phyloP scores from a whole-genome alignment of 2,329 filamentous ascomycete species.

The Salinomyces thailandicus region DNA sequence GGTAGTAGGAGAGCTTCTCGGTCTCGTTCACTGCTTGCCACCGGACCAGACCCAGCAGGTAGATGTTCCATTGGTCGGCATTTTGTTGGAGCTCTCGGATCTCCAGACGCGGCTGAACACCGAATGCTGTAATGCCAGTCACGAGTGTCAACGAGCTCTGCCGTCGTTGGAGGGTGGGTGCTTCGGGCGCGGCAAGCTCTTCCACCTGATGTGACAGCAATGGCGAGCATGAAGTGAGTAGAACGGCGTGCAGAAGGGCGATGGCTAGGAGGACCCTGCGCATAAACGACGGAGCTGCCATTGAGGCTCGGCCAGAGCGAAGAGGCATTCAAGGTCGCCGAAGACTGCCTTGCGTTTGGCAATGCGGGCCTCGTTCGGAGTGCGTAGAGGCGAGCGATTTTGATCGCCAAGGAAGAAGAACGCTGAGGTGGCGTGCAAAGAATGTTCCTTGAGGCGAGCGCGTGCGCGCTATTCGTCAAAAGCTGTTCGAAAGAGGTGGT shows the following conservation, averaged over 20 bases:
- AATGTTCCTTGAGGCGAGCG: background rate
- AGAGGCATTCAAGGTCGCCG: background rate
- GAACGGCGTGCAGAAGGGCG: background rate
- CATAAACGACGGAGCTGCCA: background rate
- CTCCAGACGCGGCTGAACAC: conserved; percentile 46
- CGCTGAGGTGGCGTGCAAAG: background rate
- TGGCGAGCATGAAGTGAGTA: conserved; percentile 4
- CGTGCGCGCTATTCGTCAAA: background rate
- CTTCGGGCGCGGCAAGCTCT: conserved; percentile 5
- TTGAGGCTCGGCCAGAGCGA: background rate
- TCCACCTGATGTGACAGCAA: conserved; percentile 11
- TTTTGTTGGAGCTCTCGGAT: conserved; percentile 56
- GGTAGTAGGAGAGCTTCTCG: conserved; percentile 62
- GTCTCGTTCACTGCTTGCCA: conserved; percentile 59
- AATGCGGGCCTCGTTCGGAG: background rate
- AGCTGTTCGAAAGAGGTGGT: background rate
- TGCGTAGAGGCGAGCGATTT: background rate
- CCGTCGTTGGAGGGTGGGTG: conserved; percentile 7
- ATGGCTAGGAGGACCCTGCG: background rate
- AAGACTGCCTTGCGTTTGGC: background rate
- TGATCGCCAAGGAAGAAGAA: background rate
- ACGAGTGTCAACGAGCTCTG: conserved; percentile 15
- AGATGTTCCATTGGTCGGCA: conserved; percentile 62
- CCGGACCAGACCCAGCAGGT: conserved; percentile 61
- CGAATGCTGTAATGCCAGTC: conserved; percentile 23